These are phyloP conservation scores for Xylaria digitata DNA, from an alignment of 2,329 filamentous ascomycete species.

Conservation along the genomic window DNA sequence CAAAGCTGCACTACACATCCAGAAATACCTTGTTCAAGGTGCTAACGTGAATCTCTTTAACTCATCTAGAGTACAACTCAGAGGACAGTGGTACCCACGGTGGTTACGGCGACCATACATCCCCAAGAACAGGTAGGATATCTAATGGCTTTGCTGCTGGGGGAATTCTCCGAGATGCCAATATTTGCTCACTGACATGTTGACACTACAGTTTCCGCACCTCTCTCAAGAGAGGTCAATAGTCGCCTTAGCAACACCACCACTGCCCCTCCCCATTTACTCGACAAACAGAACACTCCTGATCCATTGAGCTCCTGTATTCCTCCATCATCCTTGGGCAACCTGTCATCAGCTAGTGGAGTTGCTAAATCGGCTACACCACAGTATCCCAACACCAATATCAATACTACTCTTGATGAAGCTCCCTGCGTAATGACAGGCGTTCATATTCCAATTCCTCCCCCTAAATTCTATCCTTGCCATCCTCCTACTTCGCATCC, in stretches of 20 bases:
- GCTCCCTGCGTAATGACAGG: constrained; percentile 20
- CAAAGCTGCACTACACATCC: background rate
- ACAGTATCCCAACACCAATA: background rate
- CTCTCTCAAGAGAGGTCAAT: background rate
- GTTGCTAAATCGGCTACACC: background rate
- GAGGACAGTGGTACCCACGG: background rate
- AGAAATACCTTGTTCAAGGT: background rate
- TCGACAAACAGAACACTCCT: constrained; percentile 3
- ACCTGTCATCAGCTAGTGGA: background rate
- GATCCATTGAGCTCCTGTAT: background rate
- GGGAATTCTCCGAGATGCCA: background rate
- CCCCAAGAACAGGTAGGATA: constrained; percentile 8
- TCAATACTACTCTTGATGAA: background rate
- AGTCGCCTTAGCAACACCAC: constrained; percentile 6
- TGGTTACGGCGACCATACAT: background rate
- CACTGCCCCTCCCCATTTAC: background rate
- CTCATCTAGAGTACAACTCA: constrained; percentile 11
- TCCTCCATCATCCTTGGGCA: background rate
- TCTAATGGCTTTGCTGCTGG: background rate
- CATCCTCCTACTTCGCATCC: constrained; percentile 7
- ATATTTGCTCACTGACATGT: background rate
- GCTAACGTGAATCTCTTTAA: constrained; percentile 15
- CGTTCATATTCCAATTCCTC: constrained; percentile 14
- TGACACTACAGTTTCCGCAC: constrained; percentile 20
- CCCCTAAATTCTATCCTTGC: constrained; percentile 10